Conservation (phyloP, 2,329 filamentous ascomycete genomes). For the Alternaria sp. region DNA sequence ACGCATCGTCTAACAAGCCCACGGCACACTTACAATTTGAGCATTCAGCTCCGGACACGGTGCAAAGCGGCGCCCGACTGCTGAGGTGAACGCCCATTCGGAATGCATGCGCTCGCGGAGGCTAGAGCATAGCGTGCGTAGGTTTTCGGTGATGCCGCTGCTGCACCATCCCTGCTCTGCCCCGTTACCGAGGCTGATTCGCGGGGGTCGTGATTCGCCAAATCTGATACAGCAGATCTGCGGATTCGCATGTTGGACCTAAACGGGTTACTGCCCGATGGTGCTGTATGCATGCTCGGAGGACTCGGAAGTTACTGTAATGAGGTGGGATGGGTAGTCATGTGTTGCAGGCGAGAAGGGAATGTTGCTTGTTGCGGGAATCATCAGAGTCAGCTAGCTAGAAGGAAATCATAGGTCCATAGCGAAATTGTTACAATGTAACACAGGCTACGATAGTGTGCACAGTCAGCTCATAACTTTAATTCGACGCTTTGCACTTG, state of each 20-base stretch:
- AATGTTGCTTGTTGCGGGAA: neutral
- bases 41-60: constrained; percentile 7
- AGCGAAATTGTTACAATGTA: neutral
- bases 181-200: neutral
- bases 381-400: neutral
- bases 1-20: neutral
- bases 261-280: neutral
- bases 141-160: constrained; percentile 9
- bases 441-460: neutral
- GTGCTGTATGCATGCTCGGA: neutral
- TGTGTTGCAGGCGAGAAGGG: neutral
- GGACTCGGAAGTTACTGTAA: neutral
- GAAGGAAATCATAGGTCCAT: neutral
- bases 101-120: neutral
- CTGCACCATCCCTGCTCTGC: neutral
- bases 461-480: neutral
- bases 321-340: neutral
- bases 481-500: neutral
- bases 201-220: neutral
- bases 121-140: neutral
- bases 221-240: neutral
- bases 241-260: constrained; percentile 2
- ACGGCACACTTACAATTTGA: constrained; percentile 1
- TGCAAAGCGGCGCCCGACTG: neutral
- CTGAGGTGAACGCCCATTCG: neutral